These are phyloP conservation scores for Hymenoscyphus linearis DNA, from an alignment of 2,329 filamentous ascomycete species.

Conservation along the genomic window DNA sequence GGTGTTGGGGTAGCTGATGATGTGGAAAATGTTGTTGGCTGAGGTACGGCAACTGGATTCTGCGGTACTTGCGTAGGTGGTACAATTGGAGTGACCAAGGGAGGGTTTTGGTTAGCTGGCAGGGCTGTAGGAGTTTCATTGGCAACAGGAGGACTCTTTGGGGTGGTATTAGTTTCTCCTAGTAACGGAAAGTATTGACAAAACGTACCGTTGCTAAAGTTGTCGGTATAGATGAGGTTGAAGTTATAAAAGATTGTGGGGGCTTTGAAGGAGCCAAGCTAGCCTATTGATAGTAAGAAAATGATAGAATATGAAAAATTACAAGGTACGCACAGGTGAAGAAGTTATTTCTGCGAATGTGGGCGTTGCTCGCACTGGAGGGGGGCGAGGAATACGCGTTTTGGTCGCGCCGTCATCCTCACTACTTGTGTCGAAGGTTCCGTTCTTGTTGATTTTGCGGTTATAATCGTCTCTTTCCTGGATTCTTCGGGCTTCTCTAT, in stretches of 20 bases:
- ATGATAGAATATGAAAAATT: neutral
- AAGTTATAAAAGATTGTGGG: neutral
- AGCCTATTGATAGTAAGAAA: neutral
- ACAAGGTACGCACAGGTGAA: neutral
- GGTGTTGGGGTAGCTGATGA: no score
- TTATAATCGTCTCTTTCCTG: neutral
- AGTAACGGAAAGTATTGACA: neutral
- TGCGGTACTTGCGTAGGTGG: no score
- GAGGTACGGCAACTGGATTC: no score
- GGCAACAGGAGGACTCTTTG: no score
- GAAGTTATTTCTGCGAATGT: neutral
- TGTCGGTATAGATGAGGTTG: neutral
- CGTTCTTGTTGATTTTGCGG: neutral
- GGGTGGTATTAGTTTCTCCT: neutral
- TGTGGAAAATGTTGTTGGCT: no score
- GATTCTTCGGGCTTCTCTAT: neutral
- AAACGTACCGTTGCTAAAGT: neutral
- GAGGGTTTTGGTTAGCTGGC: no score
- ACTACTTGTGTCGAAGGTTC: neutral
- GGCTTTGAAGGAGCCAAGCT: neutral
- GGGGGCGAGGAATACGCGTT: neutral
- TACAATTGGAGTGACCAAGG: no score
- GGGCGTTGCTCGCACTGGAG: neutral
- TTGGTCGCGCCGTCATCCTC: neutral
- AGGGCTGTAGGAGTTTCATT: no score